Evolutionary conservation across 75 land plant genomes (phyloP), one percentile per base, ranked within the genome.

Genomic region (Pseudotsuga menziesii): DNA sequence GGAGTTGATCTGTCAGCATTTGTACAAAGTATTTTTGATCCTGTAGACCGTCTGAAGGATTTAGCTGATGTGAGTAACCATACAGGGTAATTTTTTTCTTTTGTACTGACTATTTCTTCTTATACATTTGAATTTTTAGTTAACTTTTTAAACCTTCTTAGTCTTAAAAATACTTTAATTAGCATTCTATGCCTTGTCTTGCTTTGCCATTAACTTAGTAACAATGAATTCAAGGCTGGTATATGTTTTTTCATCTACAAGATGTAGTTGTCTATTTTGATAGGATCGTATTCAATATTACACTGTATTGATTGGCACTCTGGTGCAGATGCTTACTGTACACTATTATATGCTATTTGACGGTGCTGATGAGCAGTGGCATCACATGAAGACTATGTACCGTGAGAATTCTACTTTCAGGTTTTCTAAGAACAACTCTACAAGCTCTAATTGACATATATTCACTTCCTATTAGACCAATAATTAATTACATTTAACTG

Each of bases 321-420:
- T 69, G 72, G 22, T 69, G 72, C 93, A 96, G 99, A 97, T 97
- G 98, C 92, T 97, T 64, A 85, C 98, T 13, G 91, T 97, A 57
- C 99, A 97, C 78, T 97, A 97, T 77, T 97, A 97, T 88, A 74
- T 97, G 81, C 89, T 97, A 44, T 97, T 97, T 84, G 93, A 97
- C 83, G 99, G 99, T 29, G 41, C 91, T 54, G 92, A 91, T 71
- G 88, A 84, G 15, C 81, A 84, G 61, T 97, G 99, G 99, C 89
- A 88, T 36, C 93, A 97, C 78, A 77, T 81, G 75, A 92, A 84
- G 82, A 84, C 81, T 27, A 73, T 94, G 26, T 97, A 94, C 74
- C 66, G 76, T 13, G 85, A 93, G 76, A 74, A 72, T 72, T 92
- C 98, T 48, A 82, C 85, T 73, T 89, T 97, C 63, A 92, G 92